phyloP scores from a whole-genome alignment of 352 stramenopile genomes.

The Phytophthora litchii region DNA sequence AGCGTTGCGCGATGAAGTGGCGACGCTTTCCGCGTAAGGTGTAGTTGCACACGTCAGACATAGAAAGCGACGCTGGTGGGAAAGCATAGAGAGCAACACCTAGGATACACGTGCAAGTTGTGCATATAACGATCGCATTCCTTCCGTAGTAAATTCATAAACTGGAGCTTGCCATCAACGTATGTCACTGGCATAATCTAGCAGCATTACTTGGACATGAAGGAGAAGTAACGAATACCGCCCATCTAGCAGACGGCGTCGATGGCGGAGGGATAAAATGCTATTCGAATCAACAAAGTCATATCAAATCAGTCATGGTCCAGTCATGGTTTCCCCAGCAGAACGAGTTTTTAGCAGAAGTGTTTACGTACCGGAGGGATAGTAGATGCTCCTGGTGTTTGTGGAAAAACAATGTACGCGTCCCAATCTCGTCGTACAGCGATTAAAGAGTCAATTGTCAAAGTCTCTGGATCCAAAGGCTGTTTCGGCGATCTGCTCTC shows the following conservation, averaged over 20 bases:
- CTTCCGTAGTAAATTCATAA: conserved; percentile 9
- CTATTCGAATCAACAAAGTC: conserved; percentile 24
- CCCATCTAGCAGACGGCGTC: conserved; percentile 38
- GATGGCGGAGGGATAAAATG: conserved; percentile 51
- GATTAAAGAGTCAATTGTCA: conserved; percentile 42
- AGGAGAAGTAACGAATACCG: conserved; percentile 8
- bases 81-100: conserved; percentile 18
- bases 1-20: conserved; percentile 69
- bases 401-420: conserved; percentile 31
- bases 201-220: not conserved
- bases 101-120: conserved; percentile 2
- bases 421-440: conserved; percentile 46
- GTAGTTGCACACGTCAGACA: conserved; percentile 4
- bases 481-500: not conserved
- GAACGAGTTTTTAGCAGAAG: not conserved
- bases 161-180: conserved; percentile 3
- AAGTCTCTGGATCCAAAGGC: conserved; percentile 28
- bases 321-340: too few species aligned
- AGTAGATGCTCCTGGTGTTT: conserved; percentile 34
- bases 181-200: not conserved
- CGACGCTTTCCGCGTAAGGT: conserved; percentile 51
- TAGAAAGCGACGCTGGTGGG: conserved; percentile 5
- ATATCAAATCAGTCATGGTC: conserved; percentile 4
- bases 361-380: conserved; percentile 43
- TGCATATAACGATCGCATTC: conserved; percentile 3